A percentile compares a stretch with the other conserved stretches of the same genome.
Evolutionary conservation across 108 stramenopile genomes (phyloP).

Genomic region (Cyclotella distinguenda): DNA sequence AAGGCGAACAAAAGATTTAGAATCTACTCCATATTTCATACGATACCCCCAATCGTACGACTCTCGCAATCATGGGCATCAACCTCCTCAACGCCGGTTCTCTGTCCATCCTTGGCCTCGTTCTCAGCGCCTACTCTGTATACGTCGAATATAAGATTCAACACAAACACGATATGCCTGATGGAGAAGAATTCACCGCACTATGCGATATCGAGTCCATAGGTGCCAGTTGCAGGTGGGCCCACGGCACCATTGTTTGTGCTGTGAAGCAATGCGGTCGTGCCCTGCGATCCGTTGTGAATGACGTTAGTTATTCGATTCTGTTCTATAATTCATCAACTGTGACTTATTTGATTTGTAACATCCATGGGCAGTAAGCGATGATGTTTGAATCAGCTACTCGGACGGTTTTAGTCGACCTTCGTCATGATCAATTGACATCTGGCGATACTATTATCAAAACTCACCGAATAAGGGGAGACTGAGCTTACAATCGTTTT

Average conservation of each 20-base stretch:
- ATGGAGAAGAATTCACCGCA: conserved; percentile 66
- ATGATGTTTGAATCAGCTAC: conserved; percentile 41
- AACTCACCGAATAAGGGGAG: background rate
- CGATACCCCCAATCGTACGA: background rate
- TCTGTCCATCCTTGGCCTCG: conserved; percentile 50
- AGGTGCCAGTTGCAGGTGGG: conserved; percentile 75
- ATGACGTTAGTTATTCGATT: background rate
- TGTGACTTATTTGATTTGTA: background rate
- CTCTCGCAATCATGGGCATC: conserved; percentile 11
- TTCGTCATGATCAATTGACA: conserved; percentile 8
- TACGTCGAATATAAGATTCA: conserved; percentile 75
- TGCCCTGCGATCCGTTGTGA: background rate
- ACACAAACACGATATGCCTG: conserved; percentile 25
- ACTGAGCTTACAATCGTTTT: conserved; percentile 8
- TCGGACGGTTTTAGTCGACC: conserved; percentile 41
- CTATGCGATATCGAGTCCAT: conserved; percentile 84
- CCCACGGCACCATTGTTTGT: background rate
- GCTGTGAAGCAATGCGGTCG: background rate
- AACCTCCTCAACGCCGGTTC: conserved; percentile 29
- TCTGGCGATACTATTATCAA: conserved; percentile 19
- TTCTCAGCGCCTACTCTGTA: conserved; percentile 72
- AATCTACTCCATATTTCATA: too few relatives aligned
- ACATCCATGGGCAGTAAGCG: conserved; percentile 4
- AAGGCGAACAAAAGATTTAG: too few relatives aligned
- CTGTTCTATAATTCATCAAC: background rate